phyloP scores from a whole-genome alignment of 2,329 filamentous ascomycete genomes.

The Alternaria tenuissima region DNA sequence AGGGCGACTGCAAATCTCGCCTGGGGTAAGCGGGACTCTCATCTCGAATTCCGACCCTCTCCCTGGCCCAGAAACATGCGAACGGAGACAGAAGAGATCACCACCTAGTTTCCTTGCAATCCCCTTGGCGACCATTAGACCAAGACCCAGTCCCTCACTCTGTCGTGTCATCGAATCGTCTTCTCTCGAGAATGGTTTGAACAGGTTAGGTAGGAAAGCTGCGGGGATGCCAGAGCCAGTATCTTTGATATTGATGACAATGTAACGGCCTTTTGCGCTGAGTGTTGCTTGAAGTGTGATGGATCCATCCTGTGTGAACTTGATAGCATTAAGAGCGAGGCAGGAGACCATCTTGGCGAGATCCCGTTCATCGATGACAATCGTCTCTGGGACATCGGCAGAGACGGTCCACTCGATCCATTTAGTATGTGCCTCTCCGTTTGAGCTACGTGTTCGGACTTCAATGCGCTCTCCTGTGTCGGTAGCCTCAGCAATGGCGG shows the following conservation, averaged over 20 bases:
- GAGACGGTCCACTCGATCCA: conserved; percentile 61
- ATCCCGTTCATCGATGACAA: conserved; percentile 69
- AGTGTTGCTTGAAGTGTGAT: conserved; percentile 66
- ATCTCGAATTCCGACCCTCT: conserved; percentile 75
- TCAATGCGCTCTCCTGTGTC: conserved; percentile 60
- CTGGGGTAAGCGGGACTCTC: conserved; percentile 66
- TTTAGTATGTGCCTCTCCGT: conserved; percentile 56
- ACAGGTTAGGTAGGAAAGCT: conserved; percentile 71
- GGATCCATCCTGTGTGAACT: conserved; percentile 72
- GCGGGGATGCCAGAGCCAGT: conserved; percentile 74
- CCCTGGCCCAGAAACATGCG: conserved; percentile 66
- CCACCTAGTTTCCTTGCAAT: conserved; percentile 73
- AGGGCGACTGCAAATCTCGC: conserved; percentile 60
- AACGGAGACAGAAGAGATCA: conserved; percentile 70
- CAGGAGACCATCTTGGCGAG: conserved; percentile 70
- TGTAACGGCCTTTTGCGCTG: conserved; percentile 60
- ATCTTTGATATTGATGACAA: conserved; percentile 70
- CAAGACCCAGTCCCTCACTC: conserved; percentile 73
- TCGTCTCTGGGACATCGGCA: conserved; percentile 60
- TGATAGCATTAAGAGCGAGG: conserved; percentile 72
- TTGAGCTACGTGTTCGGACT: conserved; percentile 55
- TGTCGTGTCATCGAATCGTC: conserved; percentile 72
- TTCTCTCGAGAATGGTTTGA: conserved; percentile 74
- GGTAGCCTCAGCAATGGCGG: conserved; percentile 58
- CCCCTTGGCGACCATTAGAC: conserved; percentile 76